Evolutionary conservation across 2,329 filamentous ascomycete genomes (phyloP), one percentile per base, ranked within the genome.

Genomic region (Chaetomiaceae sp.): DNA sequence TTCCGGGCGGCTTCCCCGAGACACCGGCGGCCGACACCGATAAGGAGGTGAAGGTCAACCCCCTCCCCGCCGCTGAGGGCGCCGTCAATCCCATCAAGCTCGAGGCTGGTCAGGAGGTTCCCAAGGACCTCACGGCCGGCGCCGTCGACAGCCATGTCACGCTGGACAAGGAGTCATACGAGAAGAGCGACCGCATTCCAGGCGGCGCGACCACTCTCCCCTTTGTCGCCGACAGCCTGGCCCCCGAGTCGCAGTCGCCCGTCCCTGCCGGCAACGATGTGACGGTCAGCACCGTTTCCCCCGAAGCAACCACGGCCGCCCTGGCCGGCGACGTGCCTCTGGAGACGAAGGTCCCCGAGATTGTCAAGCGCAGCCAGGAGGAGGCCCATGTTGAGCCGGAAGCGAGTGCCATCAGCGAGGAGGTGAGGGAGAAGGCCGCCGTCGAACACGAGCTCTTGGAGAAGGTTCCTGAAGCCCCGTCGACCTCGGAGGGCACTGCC

Each of bases 91-190:
- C 92, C 7, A 81, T 96, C 68, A 78, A 81, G 64, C 79, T 95
- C 51, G 79, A 81, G 22, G 87, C 91, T 4, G 91, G 91, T 63
- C 89, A 95, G 74, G 83, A 85, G 68, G 80, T 96, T 9, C 91
- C 91, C 37, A 78, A 88, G 44, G 79, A 79, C 23, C 66, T 91
- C 62, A 84, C 83, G 44, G 71, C 78, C 47, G 87, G 88, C 69
- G 85, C 86, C 60, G 75, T 82, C 63, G 86, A 89, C 68, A 75
- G 75, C 56, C 85, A 90, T 47, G 80, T 96, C 65, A 82, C 85
- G 65, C 80, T 89, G 19, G 91, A 96, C 68, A 81, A 90, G 69
- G 88, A 84, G 62, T 92, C 89, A 1, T 97, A 96, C 71, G 87
- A 95, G 69, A 88, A 88, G 70, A 84, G 85, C 59, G 87, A 87